Conservation (phyloP, 345 rosid species). For the Mercurialis annua region DNA sequence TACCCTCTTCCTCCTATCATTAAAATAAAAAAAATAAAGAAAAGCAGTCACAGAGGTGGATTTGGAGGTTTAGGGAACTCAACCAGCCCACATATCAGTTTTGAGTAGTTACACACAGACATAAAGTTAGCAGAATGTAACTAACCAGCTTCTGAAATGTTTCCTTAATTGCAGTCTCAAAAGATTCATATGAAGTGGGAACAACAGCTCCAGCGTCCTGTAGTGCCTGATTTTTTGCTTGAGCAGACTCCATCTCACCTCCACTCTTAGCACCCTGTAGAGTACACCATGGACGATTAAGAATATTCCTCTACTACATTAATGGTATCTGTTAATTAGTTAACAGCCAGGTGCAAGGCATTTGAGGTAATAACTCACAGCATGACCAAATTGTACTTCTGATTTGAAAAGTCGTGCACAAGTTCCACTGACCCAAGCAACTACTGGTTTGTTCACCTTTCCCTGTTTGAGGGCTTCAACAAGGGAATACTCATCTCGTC, state of each 20-base stretch:
- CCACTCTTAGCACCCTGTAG: slow-evolving; percentile 97
- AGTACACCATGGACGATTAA: slow-evolving; percentile 20
- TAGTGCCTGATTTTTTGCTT: slow-evolving; percentile 95
- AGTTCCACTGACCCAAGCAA: slow-evolving; percentile 99
- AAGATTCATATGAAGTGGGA: slow-evolving; percentile 86
- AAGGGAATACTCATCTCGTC: slow-evolving; percentile 91
- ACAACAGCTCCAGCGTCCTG: slow-evolving; percentile 85
- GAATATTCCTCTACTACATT: background rate
- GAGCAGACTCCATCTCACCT: slow-evolving; percentile 96
- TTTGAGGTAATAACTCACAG: slow-evolving; percentile 56
- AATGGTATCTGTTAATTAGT: background rate
- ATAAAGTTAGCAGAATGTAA: slow-evolving; percentile 13
- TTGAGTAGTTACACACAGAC: background rate
- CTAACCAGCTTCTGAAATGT: slow-evolving; percentile 86
- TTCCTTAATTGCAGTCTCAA: slow-evolving; percentile 72
- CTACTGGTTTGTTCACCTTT: slow-evolving; percentile 87
- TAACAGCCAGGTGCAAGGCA: slow-evolving; percentile 5
- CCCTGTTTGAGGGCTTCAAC: slow-evolving; percentile 96
- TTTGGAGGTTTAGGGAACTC: background rate
- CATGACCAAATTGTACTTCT: slow-evolving; percentile 98
- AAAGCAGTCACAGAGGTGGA: background rate
- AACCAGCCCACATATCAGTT: background rate
- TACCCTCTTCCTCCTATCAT: slow-evolving; percentile 66
- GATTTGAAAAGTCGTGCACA: slow-evolving; percentile 96
- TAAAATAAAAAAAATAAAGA: slow-evolving; percentile 13